phyloP scores from a whole-genome alignment of 768 basidiomycete genomes.

The Tylopilus vinaceipallidus region DNA sequence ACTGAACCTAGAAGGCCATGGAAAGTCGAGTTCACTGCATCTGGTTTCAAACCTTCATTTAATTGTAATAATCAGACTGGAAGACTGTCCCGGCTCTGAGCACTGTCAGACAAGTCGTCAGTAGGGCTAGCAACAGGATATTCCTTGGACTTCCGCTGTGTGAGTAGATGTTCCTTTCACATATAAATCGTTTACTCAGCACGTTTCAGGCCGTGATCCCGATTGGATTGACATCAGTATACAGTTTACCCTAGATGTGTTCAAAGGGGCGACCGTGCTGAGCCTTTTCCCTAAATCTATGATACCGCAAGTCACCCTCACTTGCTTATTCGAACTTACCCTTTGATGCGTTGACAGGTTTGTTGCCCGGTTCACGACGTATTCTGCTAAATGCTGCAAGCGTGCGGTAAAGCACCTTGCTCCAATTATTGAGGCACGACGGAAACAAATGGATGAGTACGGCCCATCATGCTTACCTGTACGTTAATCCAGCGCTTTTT shows the following conservation, averaged over 20 bases:
- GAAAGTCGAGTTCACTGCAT: background rate
- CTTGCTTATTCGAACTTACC: background rate
- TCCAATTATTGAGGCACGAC: slow-evolving; percentile 24
- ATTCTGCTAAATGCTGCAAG: slow-evolving; percentile 2
- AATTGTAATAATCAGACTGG: slow-evolving; percentile 6
- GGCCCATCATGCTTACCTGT: background rate
- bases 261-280: slow-evolving; percentile 19
- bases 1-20: slow-evolving; percentile 27
- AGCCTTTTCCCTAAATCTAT: slow-evolving; percentile 32
- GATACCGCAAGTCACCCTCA: slow-evolving; percentile 24
- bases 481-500: background rate
- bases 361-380: background rate
- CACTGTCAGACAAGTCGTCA: background rate
- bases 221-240: slow-evolving; percentile 35
- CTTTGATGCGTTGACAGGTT: background rate
- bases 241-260: slow-evolving; percentile 20
- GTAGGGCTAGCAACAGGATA: slow-evolving; percentile 5
- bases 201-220: slow-evolving; percentile 7
- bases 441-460: background rate
- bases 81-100: slow-evolving; percentile 5
- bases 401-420: slow-evolving; percentile 18
- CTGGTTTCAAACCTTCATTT: background rate
- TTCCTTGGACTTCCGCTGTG: slow-evolving; percentile 19
- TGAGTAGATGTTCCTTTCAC: background rate
- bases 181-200: background rate